Base-by-base conservation (phyloP, 2,329 filamentous ascomycete species). In the Diplodia corticola region DNA sequence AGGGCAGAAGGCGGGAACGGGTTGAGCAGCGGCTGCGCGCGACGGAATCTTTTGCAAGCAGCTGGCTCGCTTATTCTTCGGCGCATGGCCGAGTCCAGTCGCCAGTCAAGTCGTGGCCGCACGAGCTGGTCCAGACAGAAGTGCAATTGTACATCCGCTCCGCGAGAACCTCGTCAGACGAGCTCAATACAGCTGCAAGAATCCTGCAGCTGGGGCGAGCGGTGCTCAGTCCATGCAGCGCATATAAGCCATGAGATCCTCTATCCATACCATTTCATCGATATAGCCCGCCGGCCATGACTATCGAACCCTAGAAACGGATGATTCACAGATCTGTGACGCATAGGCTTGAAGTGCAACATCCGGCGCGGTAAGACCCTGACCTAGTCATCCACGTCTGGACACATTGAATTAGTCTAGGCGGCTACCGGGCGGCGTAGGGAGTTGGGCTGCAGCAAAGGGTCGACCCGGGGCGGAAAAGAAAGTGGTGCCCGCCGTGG, bases 1-100 rank as follows among this genome's bases (percentile, higher is more conserved):
- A 30, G 26, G 22, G 55, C 26, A 55, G 49, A 48, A 48, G 48
- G 48, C 57, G 40, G 28, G 35, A 35, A 37, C 24, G 26, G 37
- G 63, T 65, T 28, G 26, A 46, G 37, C 48, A 44, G 44, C 20
- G 24, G n/a, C 30, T 26, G 33, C n/a, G 54, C 26, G 55, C 55
- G 44, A 30, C 26, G 59, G 59, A 63, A 49, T 63, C 59, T 63
- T 63, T 63, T 50, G 40, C 59, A 63, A 50, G 48, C 24, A 22
- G 22, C 20, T 28, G 33, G 15, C 40, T 60, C 44, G 44, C 40
- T 61, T 24, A 61, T 49, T 49, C 44, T 49, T 49, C 40, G 57
- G 44, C 57, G 37, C 48, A 22, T 30, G 20, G 37, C 24, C 22
- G 55, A 40, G 37, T 12, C 28, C 33, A 17, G 33, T 35, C 24